Percentiles rank a stretch among this genome's conserved stretches.
phyloP scores from a whole-genome alignment of 495 filamentous ascomycete species.

The Usnea hakonensis region DNA sequence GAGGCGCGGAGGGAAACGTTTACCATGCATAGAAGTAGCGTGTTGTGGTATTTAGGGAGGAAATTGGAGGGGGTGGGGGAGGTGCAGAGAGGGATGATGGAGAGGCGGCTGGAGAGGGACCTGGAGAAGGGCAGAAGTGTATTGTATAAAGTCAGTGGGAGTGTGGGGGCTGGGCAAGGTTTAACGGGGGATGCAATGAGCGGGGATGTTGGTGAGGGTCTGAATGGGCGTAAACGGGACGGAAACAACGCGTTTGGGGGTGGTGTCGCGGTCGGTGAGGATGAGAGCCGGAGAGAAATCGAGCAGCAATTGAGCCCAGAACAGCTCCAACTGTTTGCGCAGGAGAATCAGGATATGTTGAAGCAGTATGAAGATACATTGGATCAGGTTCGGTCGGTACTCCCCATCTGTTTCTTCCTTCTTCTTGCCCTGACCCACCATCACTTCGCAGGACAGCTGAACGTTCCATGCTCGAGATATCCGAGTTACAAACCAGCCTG shows the following conservation, averaged over 20 bases:
- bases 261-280: constrained; percentile 8
- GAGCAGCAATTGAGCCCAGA: constrained; percentile 64
- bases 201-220: constrained; percentile 17
- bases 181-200: background rate
- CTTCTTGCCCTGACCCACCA: background rate
- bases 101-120: constrained; percentile 71
- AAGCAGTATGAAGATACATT: constrained; percentile 85
- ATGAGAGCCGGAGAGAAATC: constrained; percentile 37
- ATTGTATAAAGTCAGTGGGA: constrained; percentile 56
- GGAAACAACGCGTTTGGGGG: background rate
- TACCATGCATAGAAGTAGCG: constrained; percentile 61
- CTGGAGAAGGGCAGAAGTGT: constrained; percentile 85
- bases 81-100: constrained; percentile 84
- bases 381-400: constrained; percentile 79
- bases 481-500: constrained; percentile 81
- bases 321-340: constrained; percentile 85
- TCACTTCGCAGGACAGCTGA: constrained; percentile 64
- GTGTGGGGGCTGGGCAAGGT: background rate
- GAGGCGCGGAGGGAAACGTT: constrained; percentile 58
- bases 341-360: constrained; percentile 88
- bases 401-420: background rate
- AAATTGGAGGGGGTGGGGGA: constrained; percentile 65
- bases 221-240: constrained; percentile 10
- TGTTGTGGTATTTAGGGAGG: constrained; percentile 72
- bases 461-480: constrained; percentile 84